Evolutionary conservation across 2,329 filamentous ascomycete species (phyloP).

Genomic region (Blumeria graminis): DNA sequence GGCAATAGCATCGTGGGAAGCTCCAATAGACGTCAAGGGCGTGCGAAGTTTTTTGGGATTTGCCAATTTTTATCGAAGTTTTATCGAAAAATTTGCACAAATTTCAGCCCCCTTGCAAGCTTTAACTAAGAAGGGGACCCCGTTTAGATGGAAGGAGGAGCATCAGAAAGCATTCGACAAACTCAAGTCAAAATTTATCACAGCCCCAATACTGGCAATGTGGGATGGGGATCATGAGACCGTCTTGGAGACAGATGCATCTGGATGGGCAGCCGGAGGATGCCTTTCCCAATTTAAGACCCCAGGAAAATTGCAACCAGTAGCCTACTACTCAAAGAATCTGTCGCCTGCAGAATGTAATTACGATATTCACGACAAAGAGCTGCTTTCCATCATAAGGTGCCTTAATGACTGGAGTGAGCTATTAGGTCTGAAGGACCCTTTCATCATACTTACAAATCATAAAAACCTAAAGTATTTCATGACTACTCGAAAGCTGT

Average conservation of each 20-base stretch:
- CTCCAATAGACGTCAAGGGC: neutral
- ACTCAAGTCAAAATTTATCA: neutral
- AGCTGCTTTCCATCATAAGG: too few species aligned
- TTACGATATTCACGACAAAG: too few species aligned
- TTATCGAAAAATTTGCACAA: neutral
- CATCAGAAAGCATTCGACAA: neutral
- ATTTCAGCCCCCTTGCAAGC: neutral
- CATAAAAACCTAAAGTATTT: too few species aligned
- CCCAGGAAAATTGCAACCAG: too few species aligned
- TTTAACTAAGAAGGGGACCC: neutral
- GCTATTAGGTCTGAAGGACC: too few species aligned
- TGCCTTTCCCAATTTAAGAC: too few species aligned
- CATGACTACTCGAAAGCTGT: too few species aligned
- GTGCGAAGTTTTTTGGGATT: neutral
- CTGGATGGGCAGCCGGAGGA: too few species aligned
- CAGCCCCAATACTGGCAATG: neutral
- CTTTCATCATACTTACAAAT: too few species aligned
- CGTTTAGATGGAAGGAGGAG: neutral
- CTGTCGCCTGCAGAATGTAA: too few species aligned
- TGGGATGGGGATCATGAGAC: neutral
- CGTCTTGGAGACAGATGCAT: neutral
- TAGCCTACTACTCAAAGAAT: neutral
- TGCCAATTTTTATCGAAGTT: neutral
- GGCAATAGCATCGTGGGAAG: too few species aligned
- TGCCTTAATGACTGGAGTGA: too few species aligned